Evolutionary conservation across 2,329 filamentous ascomycete genomes (phyloP), one percentile per base, ranked within the genome.

Genomic region (Malbranchea zuffiana): DNA sequence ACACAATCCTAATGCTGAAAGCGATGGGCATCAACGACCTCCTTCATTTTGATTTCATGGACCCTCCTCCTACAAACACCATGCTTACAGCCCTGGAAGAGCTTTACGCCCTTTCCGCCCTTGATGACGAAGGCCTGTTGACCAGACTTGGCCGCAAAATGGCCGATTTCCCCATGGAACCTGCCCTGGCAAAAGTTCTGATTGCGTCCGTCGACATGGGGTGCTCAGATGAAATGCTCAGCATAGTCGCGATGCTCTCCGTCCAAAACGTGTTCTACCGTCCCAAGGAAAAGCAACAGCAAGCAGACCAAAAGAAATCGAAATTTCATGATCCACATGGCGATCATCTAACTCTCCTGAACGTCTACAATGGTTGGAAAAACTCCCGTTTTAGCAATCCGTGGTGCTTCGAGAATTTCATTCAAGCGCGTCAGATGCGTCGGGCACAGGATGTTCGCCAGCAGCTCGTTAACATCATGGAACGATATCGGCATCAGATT

Each of bases 21-120:
- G 90, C 90, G 0, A 96, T 98, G 86, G 90, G 92, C 3, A 96
- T 98, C 60, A 96, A 98, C 54, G 90, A 98, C 54, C 68, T 98
- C 1, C 71, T 98, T 8, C 86, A 93, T 54, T 98, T 98, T 52
- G 88, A 96, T 61, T 98, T 98, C 52, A 96, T 98, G 88, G 90
- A 98, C 52, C 87, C 90, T 0, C 90, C 90, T 0, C 90, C 90
- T 0, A 90, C 90, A 19, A 95, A 96, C 52, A 96, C 90, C 8
- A 95, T 96, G 85, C 72, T 98, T 45, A 93, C 86, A 33, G 90
- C 90, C 0, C 67, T 98, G 3, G 92, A 98, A 61, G 90, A 96
- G 55, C 69, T 98, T 0, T 98, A 98, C 53, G 85, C 86, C 1
- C 67, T 98, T 7, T 85, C 81, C 3, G 88, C 88, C 0, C 69